Evolutionary conservation across 2,329 filamentous ascomycete genomes (phyloP).

Genomic region (Pseudopyricularia javanii): DNA sequence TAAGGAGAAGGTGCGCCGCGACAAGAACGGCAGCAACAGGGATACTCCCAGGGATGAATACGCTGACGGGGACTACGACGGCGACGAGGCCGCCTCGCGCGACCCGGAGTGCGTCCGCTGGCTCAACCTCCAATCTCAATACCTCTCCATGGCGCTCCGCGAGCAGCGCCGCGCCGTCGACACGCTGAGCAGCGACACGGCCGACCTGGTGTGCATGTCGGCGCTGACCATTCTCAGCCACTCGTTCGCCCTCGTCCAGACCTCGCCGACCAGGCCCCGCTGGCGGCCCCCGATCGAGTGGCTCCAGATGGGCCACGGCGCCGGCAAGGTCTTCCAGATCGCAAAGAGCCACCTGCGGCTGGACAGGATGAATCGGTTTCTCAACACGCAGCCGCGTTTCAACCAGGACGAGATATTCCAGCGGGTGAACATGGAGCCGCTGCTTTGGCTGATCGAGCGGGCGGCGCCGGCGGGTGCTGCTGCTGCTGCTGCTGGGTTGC

Average conservation of each 20-base stretch:
- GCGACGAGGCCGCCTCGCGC: background rate
- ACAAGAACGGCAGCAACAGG: no score
- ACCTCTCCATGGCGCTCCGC: slow-evolving; percentile 21
- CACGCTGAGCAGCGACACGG: slow-evolving; percentile 13
- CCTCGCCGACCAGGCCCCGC: slow-evolving; percentile 15
- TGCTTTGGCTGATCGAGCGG: slow-evolving; percentile 21
- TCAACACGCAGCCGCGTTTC: slow-evolving; percentile 15
- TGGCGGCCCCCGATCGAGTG: slow-evolving; percentile 25
- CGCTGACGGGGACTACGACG: no score
- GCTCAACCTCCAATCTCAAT: slow-evolving; percentile 19
- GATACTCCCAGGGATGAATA: no score
- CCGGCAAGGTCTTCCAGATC: slow-evolving; percentile 17
- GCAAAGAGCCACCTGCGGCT: slow-evolving; percentile 10
- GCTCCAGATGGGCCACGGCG: slow-evolving; percentile 17
- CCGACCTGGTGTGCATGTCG: slow-evolving; percentile 21
- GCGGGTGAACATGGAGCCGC: slow-evolving; percentile 14
- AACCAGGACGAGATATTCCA: slow-evolving; percentile 18
- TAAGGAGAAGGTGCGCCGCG: slow-evolving; percentile 13
- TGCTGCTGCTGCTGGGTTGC: background rate
- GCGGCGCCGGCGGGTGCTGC: slow-evolving; percentile 1
- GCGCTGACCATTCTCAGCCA: slow-evolving; percentile 22
- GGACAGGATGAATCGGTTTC: slow-evolving; percentile 13
- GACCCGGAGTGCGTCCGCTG: slow-evolving; percentile 6
- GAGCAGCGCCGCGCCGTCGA: slow-evolving; percentile 22
- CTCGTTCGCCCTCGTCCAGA: slow-evolving; percentile 24